Percentiles rank a stretch among this genome's conserved stretches.
Conservation (phyloP, 2,329 filamentous ascomycete genomes). For the Exophiala calicioides region DNA sequence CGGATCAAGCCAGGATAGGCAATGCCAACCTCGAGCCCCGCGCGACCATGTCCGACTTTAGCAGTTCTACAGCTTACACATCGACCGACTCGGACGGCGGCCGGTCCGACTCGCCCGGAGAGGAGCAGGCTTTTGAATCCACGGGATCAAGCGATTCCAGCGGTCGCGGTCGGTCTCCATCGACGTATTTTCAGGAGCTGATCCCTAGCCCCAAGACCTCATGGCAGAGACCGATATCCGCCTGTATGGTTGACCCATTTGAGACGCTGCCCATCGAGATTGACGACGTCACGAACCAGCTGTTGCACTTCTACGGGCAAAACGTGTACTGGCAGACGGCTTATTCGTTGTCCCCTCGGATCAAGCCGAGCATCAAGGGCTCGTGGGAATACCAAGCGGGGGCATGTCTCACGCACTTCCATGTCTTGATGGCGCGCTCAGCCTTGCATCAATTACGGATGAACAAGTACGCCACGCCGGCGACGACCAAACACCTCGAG, state of each 20-base stretch:
- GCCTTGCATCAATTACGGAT: slow-evolving; percentile 22
- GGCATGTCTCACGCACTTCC: slow-evolving; percentile 16
- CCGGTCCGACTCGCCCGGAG: too few relatives aligned
- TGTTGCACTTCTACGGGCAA: slow-evolving; percentile 22
- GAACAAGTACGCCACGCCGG: slow-evolving; percentile 11
- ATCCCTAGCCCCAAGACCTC: slow-evolving; percentile 6
- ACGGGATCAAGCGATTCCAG: too few relatives aligned
- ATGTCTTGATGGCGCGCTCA: slow-evolving; percentile 23
- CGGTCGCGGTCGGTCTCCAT: too few relatives aligned
- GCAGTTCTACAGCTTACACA: too few relatives aligned
- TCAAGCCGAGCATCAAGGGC: slow-evolving; percentile 20
- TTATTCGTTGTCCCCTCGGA: slow-evolving; percentile 16
- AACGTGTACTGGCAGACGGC: slow-evolving; percentile 21
- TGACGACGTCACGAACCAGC: slow-evolving; percentile 19
- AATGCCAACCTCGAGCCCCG: too few relatives aligned
- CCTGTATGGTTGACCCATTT: slow-evolving; percentile 22
- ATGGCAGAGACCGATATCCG: slow-evolving; percentile 15
- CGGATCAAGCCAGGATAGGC: too few relatives aligned
- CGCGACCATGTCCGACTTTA: too few relatives aligned
- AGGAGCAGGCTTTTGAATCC: too few relatives aligned
- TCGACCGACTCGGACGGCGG: too few relatives aligned
- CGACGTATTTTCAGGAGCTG: slow-evolving; percentile 6
- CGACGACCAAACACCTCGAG: slow-evolving; percentile 10
- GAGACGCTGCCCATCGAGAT: slow-evolving; percentile 15
- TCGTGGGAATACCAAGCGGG: slow-evolving; percentile 24